Evolutionary conservation across 2,329 filamentous ascomycete genomes (phyloP).

Genomic region (Aspergillus costaricaensis): DNA sequence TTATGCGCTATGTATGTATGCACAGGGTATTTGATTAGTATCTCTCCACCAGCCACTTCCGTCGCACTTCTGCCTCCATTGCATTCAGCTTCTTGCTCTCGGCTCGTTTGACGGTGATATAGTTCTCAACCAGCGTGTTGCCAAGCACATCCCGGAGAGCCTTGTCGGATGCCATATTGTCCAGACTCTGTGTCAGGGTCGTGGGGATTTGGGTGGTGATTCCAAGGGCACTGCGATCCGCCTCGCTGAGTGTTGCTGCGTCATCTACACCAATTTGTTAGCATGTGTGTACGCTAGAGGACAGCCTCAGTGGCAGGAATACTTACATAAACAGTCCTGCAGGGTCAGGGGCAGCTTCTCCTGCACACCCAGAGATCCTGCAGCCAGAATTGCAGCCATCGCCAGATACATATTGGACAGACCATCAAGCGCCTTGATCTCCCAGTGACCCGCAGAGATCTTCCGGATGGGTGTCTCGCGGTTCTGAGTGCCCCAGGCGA

Average conservation of each 20-base stretch:
- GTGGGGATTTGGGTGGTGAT: constrained; percentile 42
- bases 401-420: constrained; percentile 77
- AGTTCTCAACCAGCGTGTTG: constrained; percentile 28
- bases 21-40: constrained; percentile 31
- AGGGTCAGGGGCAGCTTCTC: constrained; percentile 26
- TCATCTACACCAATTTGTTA: constrained; percentile 30
- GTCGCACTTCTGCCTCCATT: constrained; percentile 35
- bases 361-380: constrained; percentile 59
- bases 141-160: constrained; percentile 34
- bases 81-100: constrained; percentile 34
- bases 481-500: constrained; percentile 81
- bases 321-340: constrained; percentile 38
- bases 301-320: not conserved
- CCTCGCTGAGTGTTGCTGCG: constrained; percentile 33
- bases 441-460: constrained; percentile 69
- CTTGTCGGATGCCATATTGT: constrained; percentile 32
- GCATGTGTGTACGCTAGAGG: not conserved
- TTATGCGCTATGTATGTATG: not conserved
- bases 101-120: constrained; percentile 36
- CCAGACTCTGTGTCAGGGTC: constrained; percentile 38
- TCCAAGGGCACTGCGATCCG: constrained; percentile 35
- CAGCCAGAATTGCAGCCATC: constrained; percentile 61
- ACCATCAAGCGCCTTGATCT: constrained; percentile 76
- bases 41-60: constrained; percentile 41
- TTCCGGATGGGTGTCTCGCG: constrained; percentile 73